Evolutionary conservation across 257 asterid species (phyloP), one percentile per base, ranked within the genome.

Genomic region (Fraxinus pennsylvanica): DNA sequence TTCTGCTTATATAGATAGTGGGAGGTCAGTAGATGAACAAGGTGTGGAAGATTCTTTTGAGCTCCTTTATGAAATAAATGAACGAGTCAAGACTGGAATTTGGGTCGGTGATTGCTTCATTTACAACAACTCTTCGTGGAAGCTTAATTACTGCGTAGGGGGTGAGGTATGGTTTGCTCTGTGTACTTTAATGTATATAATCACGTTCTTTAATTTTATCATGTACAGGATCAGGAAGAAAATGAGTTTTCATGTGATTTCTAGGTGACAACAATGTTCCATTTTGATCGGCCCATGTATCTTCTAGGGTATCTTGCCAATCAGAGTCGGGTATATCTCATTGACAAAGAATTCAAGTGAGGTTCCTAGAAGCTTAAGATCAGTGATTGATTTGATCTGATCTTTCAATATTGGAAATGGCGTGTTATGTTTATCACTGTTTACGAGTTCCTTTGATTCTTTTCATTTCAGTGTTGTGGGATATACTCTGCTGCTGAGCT

Each of bases 81-180:
- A 96, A 88, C 90, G 99, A 74, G 98, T 91, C 35, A 88, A 98
- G 76, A 93, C 99, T 87, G 99, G 98, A 77, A 66, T 94, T 66
- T 96, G 99, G 99, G 98, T 96, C 73, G 99, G 99, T 74, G 99
- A 96, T 83, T 96, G 99, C 84, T 96, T 96, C 81, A 96, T 96
- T 81, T 96, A 96, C 89, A 96, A 81, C 78, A 96, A 94, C 83
- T 87, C 99, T 74, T 91, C 99, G 43, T 96, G 97, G 98, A 93
- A 96, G 79, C 97, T 96, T 68, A 96, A 96, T 85, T 96, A 96
- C 79, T 96, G 99, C n/a, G 98, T 96, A 1, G 99, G 99, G 57
- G 99, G 97, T 75, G 99, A 94, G 97, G 99, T 94, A 90, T 80
- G 79, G 61, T 79, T 73, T 85, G 50, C 52, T 68, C 33, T 25